Percentiles rank a stretch among this genome's conserved stretches.
phyloP scores from a whole-genome alignment of 768 basidiomycete genomes.

The Imleria badia region DNA sequence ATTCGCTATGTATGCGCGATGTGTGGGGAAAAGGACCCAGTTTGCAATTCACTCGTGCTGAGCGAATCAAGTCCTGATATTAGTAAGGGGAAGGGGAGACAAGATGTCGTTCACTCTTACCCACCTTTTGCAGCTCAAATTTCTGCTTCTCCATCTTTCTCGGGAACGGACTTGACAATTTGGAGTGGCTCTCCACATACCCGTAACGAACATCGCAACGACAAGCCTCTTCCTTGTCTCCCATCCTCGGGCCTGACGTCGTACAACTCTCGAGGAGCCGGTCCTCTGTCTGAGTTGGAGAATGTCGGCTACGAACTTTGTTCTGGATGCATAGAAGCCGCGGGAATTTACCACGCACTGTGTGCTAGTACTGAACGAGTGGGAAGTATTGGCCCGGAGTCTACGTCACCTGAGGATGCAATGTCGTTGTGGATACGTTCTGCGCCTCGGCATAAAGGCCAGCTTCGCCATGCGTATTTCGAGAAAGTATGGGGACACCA shows the following conservation, averaged over 20 bases:
- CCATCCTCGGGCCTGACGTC: constrained; percentile 29
- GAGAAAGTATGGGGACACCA: constrained; percentile 83
- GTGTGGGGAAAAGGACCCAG: constrained; percentile 76
- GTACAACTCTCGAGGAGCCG: constrained; percentile 3
- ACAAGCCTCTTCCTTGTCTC: constrained; percentile 49
- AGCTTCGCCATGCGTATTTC: constrained; percentile 78
- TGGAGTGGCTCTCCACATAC: constrained; percentile 11
- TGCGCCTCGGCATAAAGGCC: constrained; percentile 70
- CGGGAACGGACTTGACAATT: constrained; percentile 19
- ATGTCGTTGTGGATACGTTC: constrained; percentile 62
- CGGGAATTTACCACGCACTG: constrained; percentile 77
- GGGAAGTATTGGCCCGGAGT: constrained; percentile 29
- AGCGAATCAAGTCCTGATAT: constrained; percentile 14
- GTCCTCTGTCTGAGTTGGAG: constrained; percentile 2
- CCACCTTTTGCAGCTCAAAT: constrained; percentile 37
- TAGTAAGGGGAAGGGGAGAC: constrained; percentile 51
- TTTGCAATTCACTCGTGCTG: constrained; percentile 11
- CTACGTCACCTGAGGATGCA: constrained; percentile 56
- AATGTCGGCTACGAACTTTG: constrained; percentile 80
- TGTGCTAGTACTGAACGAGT: constrained; percentile 44
- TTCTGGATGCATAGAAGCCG: constrained; percentile 70
- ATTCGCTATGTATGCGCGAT: constrained; percentile 89
- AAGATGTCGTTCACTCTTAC: constrained; percentile 25
- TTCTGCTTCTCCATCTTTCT: constrained; percentile 16
- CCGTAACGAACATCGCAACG: constrained; percentile 20